Conservation (phyloP, 2,329 filamentous ascomycete species). For the Apiospora rasikravindrae region DNA sequence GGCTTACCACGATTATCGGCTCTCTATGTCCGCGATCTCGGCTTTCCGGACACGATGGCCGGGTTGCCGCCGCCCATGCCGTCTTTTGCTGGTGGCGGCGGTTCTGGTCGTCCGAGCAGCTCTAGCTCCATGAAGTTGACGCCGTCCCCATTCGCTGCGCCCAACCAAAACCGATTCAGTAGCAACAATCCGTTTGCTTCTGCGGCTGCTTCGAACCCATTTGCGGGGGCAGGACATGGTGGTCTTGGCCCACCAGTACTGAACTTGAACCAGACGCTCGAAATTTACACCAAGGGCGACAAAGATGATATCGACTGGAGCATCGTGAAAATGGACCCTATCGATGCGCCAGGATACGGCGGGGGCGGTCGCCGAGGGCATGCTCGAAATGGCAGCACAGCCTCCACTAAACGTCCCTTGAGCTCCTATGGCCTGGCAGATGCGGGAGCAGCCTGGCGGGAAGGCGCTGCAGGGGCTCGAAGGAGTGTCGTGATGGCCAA, state of each 20-base stretch:
- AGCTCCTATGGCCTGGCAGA: slow-evolving; percentile 66
- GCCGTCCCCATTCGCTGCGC: slow-evolving; percentile 20
- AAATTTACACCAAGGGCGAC: slow-evolving; percentile 65
- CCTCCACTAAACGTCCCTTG: slow-evolving; percentile 46
- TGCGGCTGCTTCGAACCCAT: slow-evolving; percentile 30
- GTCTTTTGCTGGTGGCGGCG: slow-evolving; percentile 43
- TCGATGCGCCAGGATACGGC: slow-evolving; percentile 29
- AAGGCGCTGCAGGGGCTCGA: slow-evolving; percentile 53
- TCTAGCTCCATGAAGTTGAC: slow-evolving; percentile 38
- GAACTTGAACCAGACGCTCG: slow-evolving; percentile 56
- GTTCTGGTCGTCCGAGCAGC: slow-evolving; percentile 40
- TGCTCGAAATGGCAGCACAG: slow-evolving; percentile 34
- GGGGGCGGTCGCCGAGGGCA: slow-evolving; percentile 33
- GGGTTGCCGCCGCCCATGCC: slow-evolving; percentile 68
- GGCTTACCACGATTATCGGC: slow-evolving; percentile 74
- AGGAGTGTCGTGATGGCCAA: slow-evolving; percentile 60
- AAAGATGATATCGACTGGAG: slow-evolving; percentile 62
- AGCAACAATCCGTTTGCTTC: slow-evolving; percentile 65
- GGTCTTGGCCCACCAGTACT: slow-evolving; percentile 38
- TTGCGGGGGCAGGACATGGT: slow-evolving; percentile 36
- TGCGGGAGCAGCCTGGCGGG: slow-evolving; percentile 53
- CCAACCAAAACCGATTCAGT: slow-evolving; percentile 52
- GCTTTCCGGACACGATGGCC: slow-evolving; percentile 81
- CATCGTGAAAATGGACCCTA: slow-evolving; percentile 55
- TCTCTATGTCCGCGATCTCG: slow-evolving; percentile 84